phyloP scores from a whole-genome alignment of 345 rosid genomes.

The Diplotaxis tenuifolia region DNA sequence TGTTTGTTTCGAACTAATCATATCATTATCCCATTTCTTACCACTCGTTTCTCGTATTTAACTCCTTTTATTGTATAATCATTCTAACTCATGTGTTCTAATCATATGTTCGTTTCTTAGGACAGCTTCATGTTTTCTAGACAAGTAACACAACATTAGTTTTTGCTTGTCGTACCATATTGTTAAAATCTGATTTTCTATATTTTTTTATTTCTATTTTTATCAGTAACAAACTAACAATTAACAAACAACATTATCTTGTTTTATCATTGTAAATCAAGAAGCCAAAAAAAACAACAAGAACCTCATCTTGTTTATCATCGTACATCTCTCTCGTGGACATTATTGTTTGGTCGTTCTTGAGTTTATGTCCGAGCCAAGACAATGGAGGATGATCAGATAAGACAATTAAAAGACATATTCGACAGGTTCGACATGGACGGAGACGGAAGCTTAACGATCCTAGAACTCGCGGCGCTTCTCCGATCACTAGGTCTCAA shows the following conservation, averaged over 20 bases:
- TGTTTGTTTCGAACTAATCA: neutral
- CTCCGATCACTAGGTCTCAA: constrained; percentile 68
- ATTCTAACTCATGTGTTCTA: neutral
- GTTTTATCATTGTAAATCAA: neutral
- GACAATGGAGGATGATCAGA: constrained; percentile 42
- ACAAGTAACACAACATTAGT: neutral
- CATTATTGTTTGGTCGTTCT: neutral
- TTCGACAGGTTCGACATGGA: constrained; percentile 81
- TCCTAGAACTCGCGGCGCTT: constrained; percentile 81
- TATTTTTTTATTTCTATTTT: constrained; percentile 1
- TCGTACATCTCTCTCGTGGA: no score
- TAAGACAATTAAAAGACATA: constrained; percentile 55
- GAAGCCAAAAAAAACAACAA: neutral
- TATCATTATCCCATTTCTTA: no score
- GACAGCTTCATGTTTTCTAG: neutral
- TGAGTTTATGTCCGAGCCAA: neutral
- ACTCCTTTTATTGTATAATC: neutral
- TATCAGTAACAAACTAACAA: neutral
- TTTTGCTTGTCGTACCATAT: neutral
- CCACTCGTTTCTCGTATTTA: no score
- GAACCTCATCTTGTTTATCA: neutral
- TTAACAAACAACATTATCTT: neutral
- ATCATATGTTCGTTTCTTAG: neutral
- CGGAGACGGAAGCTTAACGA: constrained; percentile 79
- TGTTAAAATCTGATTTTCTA: neutral